phyloP scores from a whole-genome alignment of 75 land plant genomes.

The Cupressus sempervirens region DNA sequence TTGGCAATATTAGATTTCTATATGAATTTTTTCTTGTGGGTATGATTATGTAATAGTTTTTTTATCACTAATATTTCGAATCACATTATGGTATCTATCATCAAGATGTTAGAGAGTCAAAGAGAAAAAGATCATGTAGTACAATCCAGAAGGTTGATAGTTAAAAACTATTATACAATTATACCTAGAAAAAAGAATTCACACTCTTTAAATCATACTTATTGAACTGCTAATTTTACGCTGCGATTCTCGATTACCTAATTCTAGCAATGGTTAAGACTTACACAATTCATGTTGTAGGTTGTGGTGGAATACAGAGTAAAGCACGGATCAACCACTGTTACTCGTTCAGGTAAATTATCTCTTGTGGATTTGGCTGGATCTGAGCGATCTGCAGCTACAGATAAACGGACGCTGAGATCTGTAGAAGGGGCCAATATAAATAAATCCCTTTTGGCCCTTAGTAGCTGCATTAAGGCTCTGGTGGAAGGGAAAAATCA shows the following conservation, averaged over 20 bases:
- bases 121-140: too few relatives aligned
- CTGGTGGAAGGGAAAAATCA: slow-evolving; percentile 30
- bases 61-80: too few relatives aligned
- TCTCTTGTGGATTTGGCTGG: slow-evolving; percentile 33
- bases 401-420: slow-evolving; percentile 23
- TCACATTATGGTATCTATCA: too few relatives aligned
- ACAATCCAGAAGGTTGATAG: too few relatives aligned
- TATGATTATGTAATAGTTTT: too few relatives aligned
- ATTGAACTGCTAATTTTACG: not conserved
- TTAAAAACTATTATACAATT: too few relatives aligned
- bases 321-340: not conserved
- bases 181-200: too few relatives aligned
- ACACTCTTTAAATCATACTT: not conserved
- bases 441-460: slow-evolving; percentile 23
- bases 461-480: slow-evolving; percentile 31
- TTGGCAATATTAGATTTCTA: too few relatives aligned
- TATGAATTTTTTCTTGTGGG: too few relatives aligned
- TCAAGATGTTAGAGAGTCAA: too few relatives aligned
- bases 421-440: slow-evolving; percentile 32
- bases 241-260: not conserved
- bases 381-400: slow-evolving; percentile 33
- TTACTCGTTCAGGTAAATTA: slow-evolving; percentile 20
- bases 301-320: slow-evolving; percentile 18
- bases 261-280: not conserved
- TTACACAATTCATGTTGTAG: slow-evolving; percentile 4